phyloP scores from a whole-genome alignment of 73 alveolate genomes.

The Uronychia binucleata region DNA sequence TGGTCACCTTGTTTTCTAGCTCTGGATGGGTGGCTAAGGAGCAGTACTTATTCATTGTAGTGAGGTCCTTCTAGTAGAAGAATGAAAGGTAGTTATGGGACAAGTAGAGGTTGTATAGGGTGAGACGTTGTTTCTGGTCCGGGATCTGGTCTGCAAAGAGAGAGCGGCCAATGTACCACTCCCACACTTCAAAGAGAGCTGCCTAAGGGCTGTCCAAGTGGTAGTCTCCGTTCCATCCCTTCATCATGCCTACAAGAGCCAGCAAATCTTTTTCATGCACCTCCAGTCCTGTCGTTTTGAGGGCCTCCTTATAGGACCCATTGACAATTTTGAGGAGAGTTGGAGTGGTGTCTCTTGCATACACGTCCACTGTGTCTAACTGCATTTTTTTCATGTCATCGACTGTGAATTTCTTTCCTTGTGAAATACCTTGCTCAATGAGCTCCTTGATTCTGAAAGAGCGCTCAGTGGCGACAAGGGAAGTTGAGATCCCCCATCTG shows the following conservation, averaged over 20 bases:
- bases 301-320: background rate
- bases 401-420: constrained; percentile 7
- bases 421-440: background rate
- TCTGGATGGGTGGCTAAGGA: background rate
- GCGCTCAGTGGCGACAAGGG: constrained; percentile 13
- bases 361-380: constrained; percentile 21
- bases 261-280: background rate
- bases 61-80: background rate
- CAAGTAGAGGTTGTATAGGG: background rate
- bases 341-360: constrained; percentile 42
- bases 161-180: background rate
- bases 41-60: background rate
- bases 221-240: constrained; percentile 14
- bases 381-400: constrained; percentile 23
- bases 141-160: constrained; percentile 18
- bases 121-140: background rate
- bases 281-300: too few relatives aligned
- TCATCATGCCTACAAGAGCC: background rate
- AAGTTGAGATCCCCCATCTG: background rate
- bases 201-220: constrained; percentile 1
- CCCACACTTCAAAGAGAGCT: constrained; percentile 12
- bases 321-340: background rate
- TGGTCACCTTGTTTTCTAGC: background rate
- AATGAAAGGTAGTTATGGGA: background rate
- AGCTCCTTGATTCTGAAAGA: constrained; percentile 30